Evolutionary conservation across 306 rosid species (phyloP), one percentile per base, ranked within the genome.

Genomic region (Purshia tridentata): DNA sequence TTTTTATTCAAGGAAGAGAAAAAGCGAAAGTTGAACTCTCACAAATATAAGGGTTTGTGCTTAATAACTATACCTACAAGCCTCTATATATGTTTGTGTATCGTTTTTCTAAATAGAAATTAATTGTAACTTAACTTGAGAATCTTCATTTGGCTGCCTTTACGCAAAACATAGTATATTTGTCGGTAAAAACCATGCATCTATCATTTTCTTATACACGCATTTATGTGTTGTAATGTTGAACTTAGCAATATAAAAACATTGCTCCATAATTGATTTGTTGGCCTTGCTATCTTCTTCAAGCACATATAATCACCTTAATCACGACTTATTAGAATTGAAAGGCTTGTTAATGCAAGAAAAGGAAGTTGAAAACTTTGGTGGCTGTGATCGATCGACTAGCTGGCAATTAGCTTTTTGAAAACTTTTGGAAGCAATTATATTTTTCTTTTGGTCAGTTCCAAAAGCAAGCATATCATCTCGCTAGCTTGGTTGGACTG

Each of bases 401-500:
- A 78, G 84, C 35, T 37, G 76, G 66, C 42, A 29, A 7, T 47
- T 49, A 71, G 57, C 80, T 75, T 55, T 78, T 46, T 39, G 52
- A 78, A 73, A 71, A 0, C 35, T 29, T 29, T 29, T 29, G 35
- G 35, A 29, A 29, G 35, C 35, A 29, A 29, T 29, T 0, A 29
- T 23, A 57, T 23, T 57, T 8, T 9, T 11, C 5, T 0, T 13
- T 23, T 23, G 42, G 8, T 5, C 8, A 5, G 42, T n/a, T 23
- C n/a, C 18, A 63, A 50, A 45, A 3, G 9, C 1, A 53, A 37
- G 48, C 9, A 51, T 58, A 14, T 29, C n/a, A 29, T 29, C 1
- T 29, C 35, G 35, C 35, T 29, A 2, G 35, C 35, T 1, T 29
- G 35, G 35, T 29, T 29, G 35, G 35, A 29, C 35, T 29, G 35